Conservation (phyloP, 345 rosid genomes). For the Kandelia obovata region DNA sequence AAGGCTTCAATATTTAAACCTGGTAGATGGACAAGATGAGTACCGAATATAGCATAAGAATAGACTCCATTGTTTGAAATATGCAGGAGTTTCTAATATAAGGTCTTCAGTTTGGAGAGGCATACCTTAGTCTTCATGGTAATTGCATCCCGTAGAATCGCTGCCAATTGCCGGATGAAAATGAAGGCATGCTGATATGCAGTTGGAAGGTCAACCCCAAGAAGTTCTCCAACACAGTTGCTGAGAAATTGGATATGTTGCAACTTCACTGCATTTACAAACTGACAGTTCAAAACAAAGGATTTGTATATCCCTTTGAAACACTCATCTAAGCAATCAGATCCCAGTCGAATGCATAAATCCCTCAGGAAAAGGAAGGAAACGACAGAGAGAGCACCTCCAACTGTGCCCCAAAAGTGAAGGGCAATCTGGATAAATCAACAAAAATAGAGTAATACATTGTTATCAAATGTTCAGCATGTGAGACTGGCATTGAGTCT, state of each 20-base stretch:
- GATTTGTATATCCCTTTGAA: conserved; percentile 89
- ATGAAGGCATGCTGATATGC: conserved; percentile 94
- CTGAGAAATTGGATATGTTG: conserved; percentile 83
- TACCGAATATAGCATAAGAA: neutral
- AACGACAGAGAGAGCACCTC: conserved; percentile 76
- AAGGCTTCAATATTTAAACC: too few relatives aligned
- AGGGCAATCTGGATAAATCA: conserved; percentile 54
- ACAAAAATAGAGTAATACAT: neutral
- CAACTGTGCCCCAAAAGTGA: conserved; percentile 98
- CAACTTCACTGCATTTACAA: conserved; percentile 69
- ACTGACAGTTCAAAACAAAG: conserved; percentile 83
- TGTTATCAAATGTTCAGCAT: neutral
- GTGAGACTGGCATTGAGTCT: neutral
- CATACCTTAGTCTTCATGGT: conserved; percentile 86
- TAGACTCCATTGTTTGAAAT: neutral
- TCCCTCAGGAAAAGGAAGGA: conserved; percentile 82
- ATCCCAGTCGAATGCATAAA: conserved; percentile 71
- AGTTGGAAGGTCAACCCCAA: conserved; percentile 75
- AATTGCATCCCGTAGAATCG: conserved; percentile 80
- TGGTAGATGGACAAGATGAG: neutral
- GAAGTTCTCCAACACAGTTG: conserved; percentile 78
- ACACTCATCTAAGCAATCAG: conserved; percentile 82
- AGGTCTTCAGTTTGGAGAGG: neutral
- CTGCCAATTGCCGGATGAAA: conserved; percentile 81
- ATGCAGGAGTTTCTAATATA: neutral